These are phyloP conservation scores for Spatholobus suberectus DNA, from an alignment of 306 rosid species.

Conservation along the genomic window DNA sequence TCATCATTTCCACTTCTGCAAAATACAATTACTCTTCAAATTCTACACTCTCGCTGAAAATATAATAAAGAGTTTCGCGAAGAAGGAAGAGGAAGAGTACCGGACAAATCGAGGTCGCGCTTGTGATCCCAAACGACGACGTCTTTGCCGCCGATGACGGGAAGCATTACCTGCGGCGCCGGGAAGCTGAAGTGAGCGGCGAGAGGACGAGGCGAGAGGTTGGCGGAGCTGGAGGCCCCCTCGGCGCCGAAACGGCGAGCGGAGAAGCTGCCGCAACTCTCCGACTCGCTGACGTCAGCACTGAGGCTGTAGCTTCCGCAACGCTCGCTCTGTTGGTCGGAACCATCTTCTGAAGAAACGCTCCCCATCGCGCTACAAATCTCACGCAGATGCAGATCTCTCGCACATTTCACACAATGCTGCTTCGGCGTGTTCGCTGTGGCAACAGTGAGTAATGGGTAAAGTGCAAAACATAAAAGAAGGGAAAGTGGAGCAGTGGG, in stretches of 20 bases:
- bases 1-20: conserved; percentile 91
- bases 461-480: not conserved
- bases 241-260: conserved; percentile 74
- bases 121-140: conserved; percentile 77
- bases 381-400: conserved; percentile 42
- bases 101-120: conserved; percentile 66
- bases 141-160: conserved; percentile 76
- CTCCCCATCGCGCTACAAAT: conserved; percentile 74
- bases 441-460: not conserved
- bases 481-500: not conserved
- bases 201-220: conserved; percentile 67
- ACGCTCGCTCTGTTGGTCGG: conserved; percentile 81
- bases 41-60: not conserved
- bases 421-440: too few relatives aligned
- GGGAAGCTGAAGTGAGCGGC: conserved; percentile 54
- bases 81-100: conserved; percentile 40
- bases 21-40: not conserved
- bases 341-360: conserved; percentile 71
- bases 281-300: conserved; percentile 95
- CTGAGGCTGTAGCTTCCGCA: conserved; percentile 91
- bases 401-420: conserved; percentile 35
- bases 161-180: conserved; percentile 65
- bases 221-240: conserved; percentile 78
- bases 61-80: not conserved
- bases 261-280: conserved; percentile 83